These are phyloP conservation scores for Ganoderma meredithae DNA, from an alignment of 1,284 basidiomycete species.

Conservation along the genomic window DNA sequence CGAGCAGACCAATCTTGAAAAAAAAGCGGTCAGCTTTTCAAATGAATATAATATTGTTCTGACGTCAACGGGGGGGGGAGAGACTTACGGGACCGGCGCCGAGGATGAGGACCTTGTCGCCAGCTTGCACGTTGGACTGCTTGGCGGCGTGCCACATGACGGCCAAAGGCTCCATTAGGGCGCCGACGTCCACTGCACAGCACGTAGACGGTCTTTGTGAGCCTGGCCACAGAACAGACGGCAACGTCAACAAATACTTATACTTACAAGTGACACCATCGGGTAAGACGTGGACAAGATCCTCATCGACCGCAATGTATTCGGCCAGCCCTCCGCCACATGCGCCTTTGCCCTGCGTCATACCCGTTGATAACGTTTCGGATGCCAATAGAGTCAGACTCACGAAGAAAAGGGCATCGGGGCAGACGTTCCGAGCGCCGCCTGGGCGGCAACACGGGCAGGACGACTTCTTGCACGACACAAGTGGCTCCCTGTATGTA, in stretches of 20 bases:
- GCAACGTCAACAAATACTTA: too few species aligned
- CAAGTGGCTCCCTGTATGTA: slow-evolving; percentile 41
- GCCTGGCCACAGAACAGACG: not conserved
- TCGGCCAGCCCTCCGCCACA: slow-evolving; percentile 41
- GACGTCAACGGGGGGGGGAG: too few species aligned
- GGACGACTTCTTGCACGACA: slow-evolving; percentile 36
- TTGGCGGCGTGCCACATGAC: slow-evolving; percentile 40
- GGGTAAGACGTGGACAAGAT: slow-evolving; percentile 40
- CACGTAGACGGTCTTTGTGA: not conserved
- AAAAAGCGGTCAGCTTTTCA: not conserved
- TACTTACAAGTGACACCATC: slow-evolving; percentile 19
- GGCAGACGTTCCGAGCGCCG: slow-evolving; percentile 37
- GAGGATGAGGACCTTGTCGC: slow-evolving; percentile 40
- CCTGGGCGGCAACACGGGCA: slow-evolving; percentile 28
- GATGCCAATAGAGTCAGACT: slow-evolving; percentile 10
- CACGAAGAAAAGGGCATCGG: slow-evolving; percentile 39
- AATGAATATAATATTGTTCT: too few species aligned
- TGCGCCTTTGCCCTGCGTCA: slow-evolving; percentile 32
- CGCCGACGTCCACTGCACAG: slow-evolving; percentile 39
- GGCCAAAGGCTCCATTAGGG: slow-evolving; percentile 44
- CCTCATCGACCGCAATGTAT: slow-evolving; percentile 38
- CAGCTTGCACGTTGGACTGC: slow-evolving; percentile 37
- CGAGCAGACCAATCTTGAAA: slow-evolving; percentile 24
- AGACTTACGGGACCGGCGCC: slow-evolving; percentile 42
- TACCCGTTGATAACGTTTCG: not conserved